Percentiles rank a stretch among this genome's conserved stretches.
phyloP scores from a whole-genome alignment of 805 yeast genomes.

The Isabelozyma rhagii region DNA sequence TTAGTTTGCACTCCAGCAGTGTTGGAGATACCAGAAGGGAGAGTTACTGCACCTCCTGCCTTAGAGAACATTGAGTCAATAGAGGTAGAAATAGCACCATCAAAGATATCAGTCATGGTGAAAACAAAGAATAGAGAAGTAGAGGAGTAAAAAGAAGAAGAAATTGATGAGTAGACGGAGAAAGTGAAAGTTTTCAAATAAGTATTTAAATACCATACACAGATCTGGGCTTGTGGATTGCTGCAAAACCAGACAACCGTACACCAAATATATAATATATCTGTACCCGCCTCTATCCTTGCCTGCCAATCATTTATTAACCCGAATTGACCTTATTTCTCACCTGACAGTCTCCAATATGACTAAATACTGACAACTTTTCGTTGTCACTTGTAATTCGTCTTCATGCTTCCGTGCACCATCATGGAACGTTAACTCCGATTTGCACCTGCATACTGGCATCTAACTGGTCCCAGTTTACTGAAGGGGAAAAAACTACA shows the following conservation, averaged over 20 bases:
- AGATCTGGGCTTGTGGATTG: background rate
- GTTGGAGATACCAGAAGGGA: slow-evolving; percentile 8
- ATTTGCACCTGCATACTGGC: no score
- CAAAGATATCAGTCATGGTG: slow-evolving; percentile 5
- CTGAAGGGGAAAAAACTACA: background rate
- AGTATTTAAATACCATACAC: background rate
- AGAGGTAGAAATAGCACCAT: slow-evolving; percentile 12
- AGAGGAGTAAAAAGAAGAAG: background rate
- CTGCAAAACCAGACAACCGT: background rate
- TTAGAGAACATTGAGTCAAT: slow-evolving; percentile 10
- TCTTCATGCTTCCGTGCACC: background rate
- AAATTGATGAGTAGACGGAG: no score
- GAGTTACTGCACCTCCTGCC: slow-evolving; percentile 10
- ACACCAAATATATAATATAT: background rate
- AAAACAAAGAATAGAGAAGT: background rate
- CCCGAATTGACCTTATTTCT: no score
- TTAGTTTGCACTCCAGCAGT: slow-evolving; percentile 12
- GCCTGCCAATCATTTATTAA: no score
- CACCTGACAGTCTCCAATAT: no score
- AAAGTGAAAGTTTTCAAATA: no score
- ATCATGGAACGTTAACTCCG: background rate
- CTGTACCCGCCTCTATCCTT: no score
- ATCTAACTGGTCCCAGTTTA: background rate
- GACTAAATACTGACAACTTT: no score
- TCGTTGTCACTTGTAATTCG: no score